Conservation (phyloP, 2,329 filamentous ascomycete species). For the Talaromyces marneffei region DNA sequence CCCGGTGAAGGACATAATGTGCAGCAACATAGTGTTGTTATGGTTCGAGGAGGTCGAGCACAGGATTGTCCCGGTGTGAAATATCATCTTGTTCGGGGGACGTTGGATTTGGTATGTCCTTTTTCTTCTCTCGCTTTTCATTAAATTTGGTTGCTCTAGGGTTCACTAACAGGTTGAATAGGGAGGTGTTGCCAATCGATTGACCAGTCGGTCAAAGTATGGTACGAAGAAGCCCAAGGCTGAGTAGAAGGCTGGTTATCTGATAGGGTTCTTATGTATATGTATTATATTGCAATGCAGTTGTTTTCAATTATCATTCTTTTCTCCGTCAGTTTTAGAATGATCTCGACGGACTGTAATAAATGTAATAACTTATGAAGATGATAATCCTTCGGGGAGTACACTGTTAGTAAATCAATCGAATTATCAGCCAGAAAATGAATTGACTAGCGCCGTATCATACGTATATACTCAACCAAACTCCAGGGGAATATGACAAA, state of each 20-base stretch:
- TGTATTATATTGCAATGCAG: slow-evolving; percentile 10
- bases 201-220: slow-evolving; percentile 87
- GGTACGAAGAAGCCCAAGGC: slow-evolving; percentile 98
- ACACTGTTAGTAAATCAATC: too few relatives aligned
- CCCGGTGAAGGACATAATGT: slow-evolving; percentile 96
- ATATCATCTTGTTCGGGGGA: slow-evolving; percentile 87
- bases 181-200: slow-evolving; percentile 83
- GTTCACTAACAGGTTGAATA: slow-evolving; percentile 33
- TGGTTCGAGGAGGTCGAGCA: slow-evolving; percentile 84
- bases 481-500: background rate
- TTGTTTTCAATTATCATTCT: background rate
- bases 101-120: slow-evolving; percentile 77
- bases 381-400: too few relatives aligned
- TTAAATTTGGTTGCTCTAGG: background rate
- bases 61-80: slow-evolving; percentile 99
- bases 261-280: background rate
- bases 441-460: background rate
- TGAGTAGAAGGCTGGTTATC: slow-evolving; percentile 38
- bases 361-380: too few relatives aligned
- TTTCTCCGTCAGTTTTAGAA: too few relatives aligned
- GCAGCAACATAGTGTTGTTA: slow-evolving; percentile 95
- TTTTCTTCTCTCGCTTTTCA: background rate
- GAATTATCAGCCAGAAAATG: background rate
- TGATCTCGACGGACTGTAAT: too few relatives aligned
- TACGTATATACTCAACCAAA: background rate